phyloP scores from a whole-genome alignment of 768 basidiomycete species.

The Lentinula detonsa region DNA sequence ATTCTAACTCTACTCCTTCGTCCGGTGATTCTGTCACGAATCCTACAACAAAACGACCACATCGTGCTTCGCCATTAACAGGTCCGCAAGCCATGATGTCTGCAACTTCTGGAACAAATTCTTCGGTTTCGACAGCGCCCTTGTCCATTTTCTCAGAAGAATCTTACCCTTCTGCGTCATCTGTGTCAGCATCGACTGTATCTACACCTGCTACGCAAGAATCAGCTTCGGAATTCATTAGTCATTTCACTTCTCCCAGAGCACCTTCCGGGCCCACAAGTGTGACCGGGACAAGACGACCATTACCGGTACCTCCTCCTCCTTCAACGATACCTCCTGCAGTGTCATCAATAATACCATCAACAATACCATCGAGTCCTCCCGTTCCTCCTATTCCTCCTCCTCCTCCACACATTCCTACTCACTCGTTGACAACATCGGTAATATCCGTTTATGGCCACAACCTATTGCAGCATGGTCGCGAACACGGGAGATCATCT shows the following conservation, averaged over 20 bases:
- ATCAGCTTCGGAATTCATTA: neutral
- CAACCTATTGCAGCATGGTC: neutral
- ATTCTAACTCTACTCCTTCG: neutral
- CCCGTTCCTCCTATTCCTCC: neutral
- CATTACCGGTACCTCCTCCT: slow-evolving; percentile 3
- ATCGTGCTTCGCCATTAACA: neutral
- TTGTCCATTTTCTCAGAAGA: neutral
- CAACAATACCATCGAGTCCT: neutral
- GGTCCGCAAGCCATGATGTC: neutral
- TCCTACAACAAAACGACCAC: neutral
- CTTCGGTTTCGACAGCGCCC: neutral
- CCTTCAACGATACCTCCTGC: neutral
- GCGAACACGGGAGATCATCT: neutral
- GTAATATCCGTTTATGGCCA: neutral
- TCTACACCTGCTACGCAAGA: slow-evolving; percentile 6
- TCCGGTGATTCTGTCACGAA: neutral
- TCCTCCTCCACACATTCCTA: neutral
- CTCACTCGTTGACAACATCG: neutral
- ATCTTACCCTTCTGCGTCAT: neutral
- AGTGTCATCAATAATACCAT: neutral
- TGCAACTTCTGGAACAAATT: neutral
- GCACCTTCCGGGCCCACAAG: neutral
- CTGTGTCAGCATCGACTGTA: neutral
- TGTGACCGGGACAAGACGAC: neutral
- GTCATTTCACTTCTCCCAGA: neutral